phyloP scores from a whole-genome alignment of 2,329 filamentous ascomycete species.

The Raffaelea albimanens region DNA sequence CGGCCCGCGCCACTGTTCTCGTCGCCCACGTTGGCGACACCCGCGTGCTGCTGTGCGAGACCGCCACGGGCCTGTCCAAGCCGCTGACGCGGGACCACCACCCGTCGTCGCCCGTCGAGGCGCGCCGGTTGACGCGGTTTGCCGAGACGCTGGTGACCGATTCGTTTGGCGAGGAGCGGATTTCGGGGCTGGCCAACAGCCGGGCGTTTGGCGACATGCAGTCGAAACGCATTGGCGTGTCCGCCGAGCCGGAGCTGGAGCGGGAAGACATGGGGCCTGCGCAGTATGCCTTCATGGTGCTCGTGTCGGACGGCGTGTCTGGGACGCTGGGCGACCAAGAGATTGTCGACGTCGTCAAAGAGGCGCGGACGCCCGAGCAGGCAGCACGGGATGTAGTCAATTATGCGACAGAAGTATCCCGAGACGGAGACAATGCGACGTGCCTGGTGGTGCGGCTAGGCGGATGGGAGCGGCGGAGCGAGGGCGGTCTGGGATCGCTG shows the following conservation, averaged over 20 bases:
- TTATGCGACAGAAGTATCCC: conserved; percentile 79
- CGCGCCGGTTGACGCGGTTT: conserved; percentile 70
- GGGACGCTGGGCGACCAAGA: conserved; percentile 85
- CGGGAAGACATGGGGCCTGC: conserved; percentile 71
- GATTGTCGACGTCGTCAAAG: conserved; percentile 91
- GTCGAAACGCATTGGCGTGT: conserved; percentile 86
- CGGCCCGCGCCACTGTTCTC: conserved; percentile 71
- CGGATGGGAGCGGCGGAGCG: conserved; percentile 62
- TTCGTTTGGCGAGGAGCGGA: conserved; percentile 94
- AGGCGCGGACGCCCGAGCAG: conserved; percentile 83
- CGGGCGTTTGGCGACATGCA: conserved; percentile 89
- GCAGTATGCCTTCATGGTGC: conserved; percentile 80
- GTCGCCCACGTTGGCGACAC: conserved; percentile 93
- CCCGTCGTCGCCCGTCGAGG: conserved; percentile 77
- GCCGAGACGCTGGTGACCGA: conserved; percentile 76
- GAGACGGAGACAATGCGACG: conserved; percentile 57
- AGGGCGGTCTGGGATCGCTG: conserved; percentile 81
- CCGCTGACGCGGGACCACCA: conserved; percentile 89
- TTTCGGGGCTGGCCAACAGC: conserved; percentile 86
- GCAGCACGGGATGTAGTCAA: conserved; percentile 69
- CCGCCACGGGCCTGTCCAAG: conserved; percentile 66
- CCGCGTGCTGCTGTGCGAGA: conserved; percentile 80
- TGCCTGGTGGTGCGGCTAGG: conserved; percentile 58
- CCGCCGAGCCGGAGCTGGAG: conserved; percentile 82
- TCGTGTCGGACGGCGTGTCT: conserved; percentile 82